Evolutionary conservation across 2,329 filamentous ascomycete species (phyloP).

Genomic region (Colletotrichum sp.): DNA sequence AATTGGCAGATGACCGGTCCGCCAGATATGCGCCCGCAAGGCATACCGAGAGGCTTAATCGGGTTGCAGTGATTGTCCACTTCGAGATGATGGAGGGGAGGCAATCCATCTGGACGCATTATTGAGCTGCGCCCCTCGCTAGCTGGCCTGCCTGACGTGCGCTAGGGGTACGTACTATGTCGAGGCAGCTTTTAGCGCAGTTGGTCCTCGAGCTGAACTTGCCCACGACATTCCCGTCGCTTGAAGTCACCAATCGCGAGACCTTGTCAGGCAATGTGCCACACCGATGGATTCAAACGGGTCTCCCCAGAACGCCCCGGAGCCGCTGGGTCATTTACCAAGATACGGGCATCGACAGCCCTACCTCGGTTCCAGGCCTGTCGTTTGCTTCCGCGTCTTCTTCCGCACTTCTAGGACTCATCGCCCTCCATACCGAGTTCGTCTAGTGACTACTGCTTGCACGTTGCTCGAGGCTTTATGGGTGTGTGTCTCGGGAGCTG

Average conservation of each 20-base stretch:
- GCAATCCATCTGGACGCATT: background rate
- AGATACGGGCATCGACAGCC: background rate
- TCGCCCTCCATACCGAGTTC: background rate
- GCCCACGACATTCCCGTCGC: background rate
- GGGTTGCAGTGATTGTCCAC: background rate
- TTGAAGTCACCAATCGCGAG: conserved; percentile 5
- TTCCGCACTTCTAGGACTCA: background rate
- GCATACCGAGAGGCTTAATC: background rate
- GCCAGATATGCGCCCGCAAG: background rate
- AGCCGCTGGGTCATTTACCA: background rate
- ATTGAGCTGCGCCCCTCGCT: conserved; percentile 12
- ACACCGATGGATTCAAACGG: background rate
- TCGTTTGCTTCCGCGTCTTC: background rate
- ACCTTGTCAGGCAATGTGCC: conserved; percentile 5
- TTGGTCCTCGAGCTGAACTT: background rate
- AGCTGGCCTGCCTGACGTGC: background rate
- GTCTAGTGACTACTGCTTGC: background rate
- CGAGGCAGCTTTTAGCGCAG: background rate
- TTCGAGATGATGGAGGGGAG: background rate
- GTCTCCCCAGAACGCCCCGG: background rate
- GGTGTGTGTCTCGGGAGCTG: conserved; percentile 8
- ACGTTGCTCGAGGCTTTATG: background rate
- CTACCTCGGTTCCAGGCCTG: background rate
- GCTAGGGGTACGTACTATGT: background rate
- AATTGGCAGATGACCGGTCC: background rate